Conservation (phyloP, 441 rosid species). For the Geranium incanum region DNA sequence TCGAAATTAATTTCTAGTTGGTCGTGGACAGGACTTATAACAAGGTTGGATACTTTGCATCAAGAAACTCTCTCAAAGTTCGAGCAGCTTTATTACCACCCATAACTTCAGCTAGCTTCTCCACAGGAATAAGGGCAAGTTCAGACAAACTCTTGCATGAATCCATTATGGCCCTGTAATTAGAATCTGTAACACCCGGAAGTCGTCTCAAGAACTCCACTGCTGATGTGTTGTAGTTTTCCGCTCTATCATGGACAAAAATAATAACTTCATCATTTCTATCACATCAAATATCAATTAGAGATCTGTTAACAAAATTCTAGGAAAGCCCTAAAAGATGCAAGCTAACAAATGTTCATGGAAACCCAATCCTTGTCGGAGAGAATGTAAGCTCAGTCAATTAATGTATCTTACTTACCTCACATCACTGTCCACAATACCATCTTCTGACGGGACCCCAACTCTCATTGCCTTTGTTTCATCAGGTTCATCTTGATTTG, state of each 20-base stretch:
- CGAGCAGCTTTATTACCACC: constrained; percentile 83
- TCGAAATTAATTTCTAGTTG: background rate
- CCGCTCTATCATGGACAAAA: constrained; percentile 49
- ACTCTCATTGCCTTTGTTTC: constrained; percentile 68
- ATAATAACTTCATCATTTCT: background rate
- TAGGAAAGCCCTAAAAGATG: background rate
- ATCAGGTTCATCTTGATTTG: constrained; percentile 94
- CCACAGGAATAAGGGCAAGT: constrained; percentile 61
- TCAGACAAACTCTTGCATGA: constrained; percentile 81
- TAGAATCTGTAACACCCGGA: constrained; percentile 85
- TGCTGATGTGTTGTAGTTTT: constrained; percentile 86
- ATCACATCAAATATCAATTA: background rate
- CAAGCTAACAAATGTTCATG: background rate
- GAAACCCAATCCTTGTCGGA: background rate
- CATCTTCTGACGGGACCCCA: constrained; percentile 95
- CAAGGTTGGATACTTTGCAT: constrained; percentile 89
- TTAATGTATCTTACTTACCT: constrained; percentile 35
- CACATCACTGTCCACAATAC: constrained; percentile 73
- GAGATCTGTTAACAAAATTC: background rate
- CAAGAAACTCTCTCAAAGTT: constrained; percentile 76
- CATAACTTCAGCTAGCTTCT: constrained; percentile 65
- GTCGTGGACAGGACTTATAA: constrained; percentile 21
- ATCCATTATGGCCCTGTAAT: constrained; percentile 80
- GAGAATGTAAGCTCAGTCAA: background rate
- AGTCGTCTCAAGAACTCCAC: constrained; percentile 90